A percentile compares a stretch with the other conserved stretches of the same genome.
These are phyloP conservation scores for Fusarium camptoceras DNA, from an alignment of 2,329 filamentous ascomycete species.

Conservation along the genomic window DNA sequence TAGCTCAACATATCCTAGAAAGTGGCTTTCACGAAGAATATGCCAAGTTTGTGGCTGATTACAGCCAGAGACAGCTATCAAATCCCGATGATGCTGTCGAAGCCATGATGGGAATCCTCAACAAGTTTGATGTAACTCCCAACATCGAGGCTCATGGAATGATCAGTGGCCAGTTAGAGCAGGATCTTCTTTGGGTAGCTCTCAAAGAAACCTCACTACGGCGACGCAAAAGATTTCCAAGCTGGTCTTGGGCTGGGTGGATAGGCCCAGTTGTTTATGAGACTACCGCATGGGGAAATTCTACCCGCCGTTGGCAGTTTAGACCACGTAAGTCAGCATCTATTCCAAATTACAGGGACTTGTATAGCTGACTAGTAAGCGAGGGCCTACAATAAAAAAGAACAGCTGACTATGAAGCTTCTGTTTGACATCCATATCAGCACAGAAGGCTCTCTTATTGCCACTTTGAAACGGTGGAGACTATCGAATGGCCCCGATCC, in stretches of 20 bases:
- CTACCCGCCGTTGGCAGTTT: not conserved
- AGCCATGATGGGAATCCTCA: not conserved
- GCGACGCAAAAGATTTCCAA: not conserved
- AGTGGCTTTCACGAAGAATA: not conserved
- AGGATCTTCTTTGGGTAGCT: not conserved
- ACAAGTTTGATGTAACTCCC: not conserved
- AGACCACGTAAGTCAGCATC: not conserved
- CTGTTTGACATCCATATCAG: not conserved
- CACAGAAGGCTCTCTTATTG: not conserved
- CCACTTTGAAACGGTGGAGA: rapidly evolving
- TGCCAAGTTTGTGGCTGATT: not conserved
- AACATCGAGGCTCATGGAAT: not conserved
- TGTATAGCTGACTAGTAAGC: not conserved
- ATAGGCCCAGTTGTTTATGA: not conserved
- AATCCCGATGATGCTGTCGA: not conserved
- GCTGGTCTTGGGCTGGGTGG: not conserved
- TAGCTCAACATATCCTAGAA: rapidly evolving
- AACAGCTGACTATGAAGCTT: rapidly evolving
- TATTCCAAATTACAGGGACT: rapidly evolving
- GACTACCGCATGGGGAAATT: not conserved
- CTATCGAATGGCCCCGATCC: rapidly evolving
- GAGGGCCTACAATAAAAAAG: not conserved
- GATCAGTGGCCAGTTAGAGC: rapidly evolving
- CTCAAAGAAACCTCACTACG: not conserved
- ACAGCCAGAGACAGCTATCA: not conserved